Evolutionary conservation across 2,329 filamentous ascomycete species (phyloP).

Genomic region (Hypoxylon rubiginosum): DNA sequence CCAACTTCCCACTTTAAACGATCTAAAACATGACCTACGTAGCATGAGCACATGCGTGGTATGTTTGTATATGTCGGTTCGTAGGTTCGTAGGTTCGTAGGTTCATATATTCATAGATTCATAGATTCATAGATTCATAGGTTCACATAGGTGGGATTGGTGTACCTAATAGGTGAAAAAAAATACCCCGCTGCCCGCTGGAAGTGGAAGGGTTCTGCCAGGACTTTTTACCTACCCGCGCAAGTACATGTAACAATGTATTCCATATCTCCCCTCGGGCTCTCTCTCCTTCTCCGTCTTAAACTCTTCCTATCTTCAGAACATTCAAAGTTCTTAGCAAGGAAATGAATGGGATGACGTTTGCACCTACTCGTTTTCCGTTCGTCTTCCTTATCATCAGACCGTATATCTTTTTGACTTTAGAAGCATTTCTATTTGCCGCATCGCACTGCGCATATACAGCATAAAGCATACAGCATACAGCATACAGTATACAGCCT

Average conservation of each 20-base stretch:
- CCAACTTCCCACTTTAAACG: not conserved
- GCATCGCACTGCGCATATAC: conserved; percentile 1
- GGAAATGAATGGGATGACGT: conserved; percentile 30
- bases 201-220: not conserved
- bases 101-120: conserved; percentile 11
- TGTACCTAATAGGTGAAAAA: not conserved
- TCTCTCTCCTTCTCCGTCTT: not conserved
- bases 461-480: conserved; percentile 1
- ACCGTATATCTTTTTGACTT: not conserved
- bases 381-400: conserved; percentile 8
- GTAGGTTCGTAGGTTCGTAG: conserved; percentile 13
- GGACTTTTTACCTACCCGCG: no score
- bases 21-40: not conserved
- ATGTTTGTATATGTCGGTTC: conserved; percentile 6
- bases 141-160: conserved; percentile 15
- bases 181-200: conserved; percentile 21
- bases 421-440: conserved; percentile 12
- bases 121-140: conserved; percentile 5
- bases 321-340: conserved; percentile 13
- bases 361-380: conserved; percentile 22
- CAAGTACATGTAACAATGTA: no score
- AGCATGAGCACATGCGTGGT: not conserved
- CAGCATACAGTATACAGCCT: not conserved
- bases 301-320: not conserved
- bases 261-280: no score